Percentiles rank a stretch among this genome's conserved stretches.
Conservation (phyloP, 1,284 basidiomycete genomes). For the Ganoderma lingzhi region DNA sequence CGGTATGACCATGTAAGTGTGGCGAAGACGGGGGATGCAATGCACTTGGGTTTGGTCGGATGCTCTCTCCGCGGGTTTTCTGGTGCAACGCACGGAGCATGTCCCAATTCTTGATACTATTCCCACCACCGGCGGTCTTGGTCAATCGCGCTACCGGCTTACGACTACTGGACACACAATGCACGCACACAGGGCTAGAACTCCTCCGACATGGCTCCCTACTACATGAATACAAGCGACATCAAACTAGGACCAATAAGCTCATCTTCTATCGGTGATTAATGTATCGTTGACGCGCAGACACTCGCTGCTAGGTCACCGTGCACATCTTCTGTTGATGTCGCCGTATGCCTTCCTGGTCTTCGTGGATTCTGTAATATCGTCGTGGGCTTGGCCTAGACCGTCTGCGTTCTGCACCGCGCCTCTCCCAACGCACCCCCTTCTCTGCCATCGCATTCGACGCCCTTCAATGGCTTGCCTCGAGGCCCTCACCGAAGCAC, state of each 20-base stretch:
- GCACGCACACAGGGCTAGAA: background rate
- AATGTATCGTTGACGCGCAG: background rate
- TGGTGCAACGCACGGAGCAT: background rate
- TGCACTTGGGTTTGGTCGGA: background rate
- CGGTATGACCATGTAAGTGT: background rate
- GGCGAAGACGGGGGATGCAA: too few species aligned
- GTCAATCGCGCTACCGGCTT: background rate
- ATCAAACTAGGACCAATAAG: background rate
- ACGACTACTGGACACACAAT: background rate
- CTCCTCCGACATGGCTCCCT: too few species aligned
- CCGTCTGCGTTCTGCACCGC: background rate
- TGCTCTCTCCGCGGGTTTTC: background rate
- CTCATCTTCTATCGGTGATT: constrained; percentile 1
- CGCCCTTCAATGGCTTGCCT: background rate
- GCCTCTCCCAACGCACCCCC: background rate
- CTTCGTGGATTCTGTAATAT: constrained; percentile 2
- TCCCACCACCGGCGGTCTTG: background rate
- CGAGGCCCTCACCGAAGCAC: constrained; percentile 3
- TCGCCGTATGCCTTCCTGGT: background rate
- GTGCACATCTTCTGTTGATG: background rate
- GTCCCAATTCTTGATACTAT: background rate
- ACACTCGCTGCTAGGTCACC: constrained; percentile 2
- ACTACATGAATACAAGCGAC: background rate
- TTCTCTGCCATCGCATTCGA: background rate
- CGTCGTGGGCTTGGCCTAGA: background rate